These are phyloP conservation scores for Pseudogymnoascus sp. DNA, from an alignment of 2,329 filamentous ascomycete species.

Conservation along the genomic window DNA sequence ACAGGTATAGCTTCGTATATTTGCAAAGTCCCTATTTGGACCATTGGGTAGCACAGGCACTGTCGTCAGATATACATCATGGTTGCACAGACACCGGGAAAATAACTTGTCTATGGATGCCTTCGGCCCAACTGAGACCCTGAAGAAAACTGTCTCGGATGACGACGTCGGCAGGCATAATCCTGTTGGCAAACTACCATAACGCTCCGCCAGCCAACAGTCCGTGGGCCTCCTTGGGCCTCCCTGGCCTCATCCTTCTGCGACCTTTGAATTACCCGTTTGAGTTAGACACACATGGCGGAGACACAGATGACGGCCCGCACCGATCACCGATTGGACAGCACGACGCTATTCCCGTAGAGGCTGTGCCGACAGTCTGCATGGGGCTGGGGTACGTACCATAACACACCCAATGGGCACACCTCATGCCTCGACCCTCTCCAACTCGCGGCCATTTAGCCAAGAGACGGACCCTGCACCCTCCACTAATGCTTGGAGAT, in stretches of 20 bases:
- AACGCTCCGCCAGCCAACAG: not conserved
- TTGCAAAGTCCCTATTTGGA: not conserved
- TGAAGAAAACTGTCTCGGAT: not conserved
- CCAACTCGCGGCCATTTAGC: not conserved
- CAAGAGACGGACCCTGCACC: not conserved
- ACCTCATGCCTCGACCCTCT: not conserved
- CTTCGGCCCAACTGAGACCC: not conserved
- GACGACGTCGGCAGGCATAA: not conserved
- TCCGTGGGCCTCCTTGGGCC: not conserved
- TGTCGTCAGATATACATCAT: not conserved
- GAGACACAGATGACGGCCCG: not conserved
- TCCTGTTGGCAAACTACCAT: not conserved
- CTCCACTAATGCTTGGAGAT: not conserved
- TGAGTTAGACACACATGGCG: slow-evolving; percentile 4
- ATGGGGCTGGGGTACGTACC: slow-evolving; percentile 4
- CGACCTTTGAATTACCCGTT: not conserved
- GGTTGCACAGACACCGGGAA: no score
- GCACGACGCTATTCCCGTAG: not conserved
- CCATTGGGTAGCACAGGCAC: no score
- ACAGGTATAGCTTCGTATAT: no score
- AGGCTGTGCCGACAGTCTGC: not conserved
- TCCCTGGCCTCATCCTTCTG: not conserved
- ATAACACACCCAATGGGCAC: not conserved
- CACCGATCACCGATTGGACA: slow-evolving; percentile 3
- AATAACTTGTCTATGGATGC: not conserved